Evolutionary conservation across 164 flowering plant species (phyloP).

Genomic region (Buxus sempervirens): DNA sequence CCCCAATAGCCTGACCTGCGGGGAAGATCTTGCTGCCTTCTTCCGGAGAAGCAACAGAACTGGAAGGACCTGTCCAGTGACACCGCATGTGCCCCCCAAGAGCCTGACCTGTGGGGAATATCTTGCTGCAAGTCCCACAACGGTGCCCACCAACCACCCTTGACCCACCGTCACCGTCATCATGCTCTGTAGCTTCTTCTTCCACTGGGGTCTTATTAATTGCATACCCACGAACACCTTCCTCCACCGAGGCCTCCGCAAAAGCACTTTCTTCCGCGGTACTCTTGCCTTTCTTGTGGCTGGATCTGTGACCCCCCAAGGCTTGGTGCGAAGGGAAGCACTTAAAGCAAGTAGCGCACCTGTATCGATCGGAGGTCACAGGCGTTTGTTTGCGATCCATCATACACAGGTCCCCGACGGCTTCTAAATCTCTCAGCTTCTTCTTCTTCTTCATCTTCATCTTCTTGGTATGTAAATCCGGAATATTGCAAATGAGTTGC

Average conservation of each 20-base stretch:
- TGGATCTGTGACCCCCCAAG: conserved; percentile 69
- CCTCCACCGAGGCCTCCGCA: background rate
- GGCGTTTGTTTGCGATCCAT: background rate
- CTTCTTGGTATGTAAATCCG: no score
- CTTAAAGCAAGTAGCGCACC: conserved; percentile 45
- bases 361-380: conserved; percentile 4
- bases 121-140: conserved; percentile 33
- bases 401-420: background rate
- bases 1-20: conserved; percentile 44
- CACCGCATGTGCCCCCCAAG: conserved; percentile 43
- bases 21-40: conserved; percentile 23
- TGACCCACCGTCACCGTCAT: background rate
- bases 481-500: no score
- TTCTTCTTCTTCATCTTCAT: conserved; percentile 25
- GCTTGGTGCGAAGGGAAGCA: conserved; percentile 54
- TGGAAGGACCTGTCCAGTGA: conserved; percentile 19
- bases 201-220: background rate
- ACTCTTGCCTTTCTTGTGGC: conserved; percentile 41
- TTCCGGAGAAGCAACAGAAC: conserved; percentile 8
- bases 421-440: conserved; percentile 29
- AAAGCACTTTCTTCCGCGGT: background rate
- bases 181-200: background rate
- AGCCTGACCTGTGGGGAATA: conserved; percentile 39
- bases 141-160: conserved; percentile 7
- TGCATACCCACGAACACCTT: background rate